These are phyloP conservation scores for Aspergillus sp. DNA, from an alignment of 2,329 filamentous ascomycete genomes.

Conservation along the genomic window DNA sequence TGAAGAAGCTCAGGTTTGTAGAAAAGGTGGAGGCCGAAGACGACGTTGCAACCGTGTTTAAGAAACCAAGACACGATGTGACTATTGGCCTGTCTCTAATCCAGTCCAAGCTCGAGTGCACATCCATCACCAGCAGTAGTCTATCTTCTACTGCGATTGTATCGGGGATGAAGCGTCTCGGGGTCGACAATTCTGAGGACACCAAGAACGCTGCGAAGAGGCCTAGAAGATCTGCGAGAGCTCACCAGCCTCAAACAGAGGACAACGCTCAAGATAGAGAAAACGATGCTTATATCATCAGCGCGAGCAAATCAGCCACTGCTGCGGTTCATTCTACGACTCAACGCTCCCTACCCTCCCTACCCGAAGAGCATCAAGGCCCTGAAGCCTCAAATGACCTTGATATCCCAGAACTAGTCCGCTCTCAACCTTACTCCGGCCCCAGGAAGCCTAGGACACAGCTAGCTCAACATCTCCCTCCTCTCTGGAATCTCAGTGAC, in stretches of 20 bases:
- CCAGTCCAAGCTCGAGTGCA: not conserved
- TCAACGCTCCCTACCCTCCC: too few species aligned
- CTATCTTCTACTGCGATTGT: not conserved
- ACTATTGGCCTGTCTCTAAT: not conserved
- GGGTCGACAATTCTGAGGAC: not conserved
- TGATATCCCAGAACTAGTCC: slow-evolving; percentile 23
- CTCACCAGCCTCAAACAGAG: not conserved
- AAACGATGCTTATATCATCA: not conserved
- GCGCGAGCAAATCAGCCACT: too few species aligned
- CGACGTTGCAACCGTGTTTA: not conserved
- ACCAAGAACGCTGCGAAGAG: not conserved
- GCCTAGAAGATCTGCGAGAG: not conserved
- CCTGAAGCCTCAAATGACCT: not conserved
- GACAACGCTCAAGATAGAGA: not conserved
- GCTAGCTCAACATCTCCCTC: slow-evolving; percentile 24
- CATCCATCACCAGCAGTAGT: not conserved
- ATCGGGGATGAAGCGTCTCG: not conserved
- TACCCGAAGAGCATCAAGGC: not conserved
- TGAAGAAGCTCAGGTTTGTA: not conserved
- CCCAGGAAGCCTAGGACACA: slow-evolving; percentile 8
- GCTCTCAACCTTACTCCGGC: slow-evolving; percentile 16
- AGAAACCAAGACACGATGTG: not conserved
- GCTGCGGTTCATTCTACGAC: too few species aligned
- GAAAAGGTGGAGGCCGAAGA: not conserved
- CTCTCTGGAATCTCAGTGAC: slow-evolving; percentile 27